These are phyloP conservation scores for Alternaria angustiovoidea DNA, from an alignment of 2,329 filamentous ascomycete genomes.

Conservation along the genomic window DNA sequence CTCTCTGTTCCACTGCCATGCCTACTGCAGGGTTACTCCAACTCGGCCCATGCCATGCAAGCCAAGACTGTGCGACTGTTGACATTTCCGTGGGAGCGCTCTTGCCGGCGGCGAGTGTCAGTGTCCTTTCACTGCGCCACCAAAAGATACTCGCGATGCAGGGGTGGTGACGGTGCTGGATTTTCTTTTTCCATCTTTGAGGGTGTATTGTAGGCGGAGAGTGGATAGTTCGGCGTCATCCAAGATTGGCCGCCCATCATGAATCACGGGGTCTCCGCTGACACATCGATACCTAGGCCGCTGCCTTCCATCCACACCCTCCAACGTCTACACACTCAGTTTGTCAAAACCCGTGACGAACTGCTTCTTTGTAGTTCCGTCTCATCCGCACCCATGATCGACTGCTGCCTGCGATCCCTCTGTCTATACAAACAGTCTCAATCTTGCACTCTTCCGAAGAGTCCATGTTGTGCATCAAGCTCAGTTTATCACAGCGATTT, in stretches of 20 bases:
- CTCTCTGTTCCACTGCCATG: constrained; percentile 16
- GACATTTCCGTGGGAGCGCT: constrained; percentile 3
- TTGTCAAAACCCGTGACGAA: background rate
- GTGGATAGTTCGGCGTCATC: background rate
- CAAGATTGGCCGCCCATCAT: background rate
- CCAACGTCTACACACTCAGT: background rate
- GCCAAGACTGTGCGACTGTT: constrained; percentile 6
- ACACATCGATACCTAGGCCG: background rate
- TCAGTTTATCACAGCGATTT: too few species aligned
- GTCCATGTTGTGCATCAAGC: too few species aligned
- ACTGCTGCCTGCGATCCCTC: background rate
- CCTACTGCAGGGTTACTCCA: constrained; percentile 8
- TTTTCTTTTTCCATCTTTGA: background rate
- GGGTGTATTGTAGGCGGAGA: background rate
- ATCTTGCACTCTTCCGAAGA: too few species aligned
- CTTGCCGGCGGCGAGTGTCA: constrained; percentile 3
- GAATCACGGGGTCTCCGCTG: background rate
- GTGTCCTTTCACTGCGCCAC: background rate
- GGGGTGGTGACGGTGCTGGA: background rate
- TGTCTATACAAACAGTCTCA: background rate
- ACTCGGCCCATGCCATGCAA: constrained; percentile 4
- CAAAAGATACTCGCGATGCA: background rate
- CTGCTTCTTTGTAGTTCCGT: background rate
- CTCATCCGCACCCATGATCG: background rate
- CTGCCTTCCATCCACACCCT: background rate